Evolutionary conservation across 148 eudicot genomes (phyloP).

Genomic region (Linanthus parryae): DNA sequence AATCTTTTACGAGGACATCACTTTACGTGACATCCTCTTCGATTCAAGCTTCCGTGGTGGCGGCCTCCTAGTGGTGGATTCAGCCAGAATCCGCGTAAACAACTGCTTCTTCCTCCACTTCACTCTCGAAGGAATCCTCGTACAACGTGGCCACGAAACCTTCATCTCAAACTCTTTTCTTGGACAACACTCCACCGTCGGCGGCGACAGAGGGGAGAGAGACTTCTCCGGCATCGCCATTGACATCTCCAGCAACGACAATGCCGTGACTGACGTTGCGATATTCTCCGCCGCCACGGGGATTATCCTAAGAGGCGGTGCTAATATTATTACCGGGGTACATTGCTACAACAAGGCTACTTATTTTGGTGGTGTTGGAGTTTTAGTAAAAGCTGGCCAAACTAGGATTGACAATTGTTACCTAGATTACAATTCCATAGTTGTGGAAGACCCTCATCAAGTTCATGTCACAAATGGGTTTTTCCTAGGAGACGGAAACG

Average conservation of each 20-base stretch:
- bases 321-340: slow-evolving; percentile 36
- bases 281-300: slow-evolving; percentile 36
- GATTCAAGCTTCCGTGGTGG: slow-evolving; percentile 35
- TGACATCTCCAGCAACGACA: slow-evolving; percentile 37
- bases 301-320: slow-evolving; percentile 23
- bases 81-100: slow-evolving; percentile 24
- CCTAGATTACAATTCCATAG: slow-evolving; percentile 32
- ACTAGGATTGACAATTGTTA: slow-evolving; percentile 30
- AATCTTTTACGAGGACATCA: slow-evolving; percentile 31
- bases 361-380: slow-evolving; percentile 34
- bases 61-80: slow-evolving; percentile 23
- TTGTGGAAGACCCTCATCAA: slow-evolving; percentile 38
- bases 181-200: slow-evolving; percentile 30
- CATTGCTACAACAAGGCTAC: slow-evolving; percentile 49
- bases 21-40: slow-evolving; percentile 34
- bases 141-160: slow-evolving; percentile 37
- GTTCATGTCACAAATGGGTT: slow-evolving; percentile 34
- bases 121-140: slow-evolving; percentile 26
- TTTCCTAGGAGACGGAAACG: slow-evolving; percentile 39
- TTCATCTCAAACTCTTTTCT: slow-evolving; percentile 29
- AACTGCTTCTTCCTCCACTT: slow-evolving; percentile 39
- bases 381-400: slow-evolving; percentile 26
- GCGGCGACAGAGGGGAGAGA: slow-evolving; percentile 26
- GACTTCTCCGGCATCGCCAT: slow-evolving; percentile 31
- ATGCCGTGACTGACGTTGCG: slow-evolving; percentile 31